A percentile compares a stretch with the other conserved stretches of the same genome.
phyloP scores from a whole-genome alignment of 192 early-diverging fungal genomes.

The Coemansia sp. region DNA sequence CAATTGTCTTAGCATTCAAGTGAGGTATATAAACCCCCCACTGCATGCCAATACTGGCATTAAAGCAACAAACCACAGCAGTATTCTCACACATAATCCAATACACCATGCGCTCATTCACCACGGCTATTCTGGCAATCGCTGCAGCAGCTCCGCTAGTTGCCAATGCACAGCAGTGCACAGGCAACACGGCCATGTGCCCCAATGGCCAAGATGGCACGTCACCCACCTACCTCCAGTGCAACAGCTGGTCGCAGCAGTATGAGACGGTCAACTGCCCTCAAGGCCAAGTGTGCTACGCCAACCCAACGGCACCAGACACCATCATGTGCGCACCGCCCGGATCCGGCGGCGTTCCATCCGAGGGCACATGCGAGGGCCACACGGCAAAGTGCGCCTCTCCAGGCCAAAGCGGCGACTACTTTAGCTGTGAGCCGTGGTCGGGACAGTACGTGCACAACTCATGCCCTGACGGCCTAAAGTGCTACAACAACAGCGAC shows the following conservation, averaged over 20 bases:
- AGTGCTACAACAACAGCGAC: constrained; percentile 34
- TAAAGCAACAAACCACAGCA: background rate
- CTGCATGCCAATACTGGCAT: background rate
- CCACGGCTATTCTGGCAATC: constrained; percentile 13
- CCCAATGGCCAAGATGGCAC: constrained; percentile 39
- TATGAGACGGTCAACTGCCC: constrained; percentile 32
- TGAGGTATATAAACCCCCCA: background rate
- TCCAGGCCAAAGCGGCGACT: constrained; percentile 24
- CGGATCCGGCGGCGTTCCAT: constrained; percentile 32
- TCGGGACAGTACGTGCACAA: constrained; percentile 33
- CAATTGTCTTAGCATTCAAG: background rate
- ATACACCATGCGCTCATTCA: constrained; percentile 5
- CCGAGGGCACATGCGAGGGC: constrained; percentile 29
- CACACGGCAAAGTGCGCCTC: constrained; percentile 35
- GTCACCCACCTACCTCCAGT: constrained; percentile 43
- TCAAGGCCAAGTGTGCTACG: constrained; percentile 43
- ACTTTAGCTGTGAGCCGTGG: constrained; percentile 43
- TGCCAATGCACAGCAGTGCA: constrained; percentile 24
- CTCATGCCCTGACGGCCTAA: constrained; percentile 21
- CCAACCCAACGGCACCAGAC: constrained; percentile 34
- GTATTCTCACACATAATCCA: constrained; percentile 1
- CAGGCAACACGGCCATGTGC: constrained; percentile 36
- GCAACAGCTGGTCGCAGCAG: constrained; percentile 35
- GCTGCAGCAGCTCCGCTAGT: constrained; percentile 9
- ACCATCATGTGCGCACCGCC: constrained; percentile 43